Evolutionary conservation across 305 asterid genomes (phyloP).

Genomic region (Salvia sclarea): DNA sequence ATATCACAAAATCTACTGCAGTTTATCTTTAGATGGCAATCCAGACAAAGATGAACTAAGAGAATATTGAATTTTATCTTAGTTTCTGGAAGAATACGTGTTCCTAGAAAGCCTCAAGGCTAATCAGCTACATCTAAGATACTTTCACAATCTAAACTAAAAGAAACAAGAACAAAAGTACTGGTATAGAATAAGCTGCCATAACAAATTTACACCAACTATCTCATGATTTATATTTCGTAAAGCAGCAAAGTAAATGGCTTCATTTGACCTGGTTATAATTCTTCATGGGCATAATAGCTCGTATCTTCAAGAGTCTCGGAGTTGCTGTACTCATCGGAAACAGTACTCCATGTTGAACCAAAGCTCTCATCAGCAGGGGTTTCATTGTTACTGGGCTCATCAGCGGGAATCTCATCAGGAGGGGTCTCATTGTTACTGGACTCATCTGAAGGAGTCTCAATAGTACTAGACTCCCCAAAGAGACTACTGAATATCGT

Average conservation of each 20-base stretch:
- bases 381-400: conserved; percentile 38
- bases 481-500: conserved; percentile 23
- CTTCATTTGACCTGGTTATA: conserved; percentile 44
- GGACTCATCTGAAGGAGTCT: conserved; percentile 39
- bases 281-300: conserved; percentile 51
- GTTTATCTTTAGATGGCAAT: neutral
- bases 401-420: conserved; percentile 35
- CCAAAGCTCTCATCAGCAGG: conserved; percentile 39
- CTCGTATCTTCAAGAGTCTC: conserved; percentile 34
- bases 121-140: neutral
- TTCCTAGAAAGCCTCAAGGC: neutral
- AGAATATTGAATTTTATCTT: neutral
- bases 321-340: conserved; percentile 38
- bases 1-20: neutral
- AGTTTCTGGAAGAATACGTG: neutral
- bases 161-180: neutral
- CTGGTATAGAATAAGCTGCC: conserved; percentile 20
- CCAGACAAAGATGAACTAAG: neutral
- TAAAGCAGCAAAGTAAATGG: conserved; percentile 18
- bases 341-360: conserved; percentile 23
- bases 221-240: conserved; percentile 19
- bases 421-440: conserved; percentile 37
- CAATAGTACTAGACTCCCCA: conserved; percentile 40
- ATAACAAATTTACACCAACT: conserved; percentile 9
- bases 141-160: conserved; percentile 17